Evolutionary conservation across 2,329 filamentous ascomycete genomes (phyloP).

Genomic region (Aspergillaceae sp.): DNA sequence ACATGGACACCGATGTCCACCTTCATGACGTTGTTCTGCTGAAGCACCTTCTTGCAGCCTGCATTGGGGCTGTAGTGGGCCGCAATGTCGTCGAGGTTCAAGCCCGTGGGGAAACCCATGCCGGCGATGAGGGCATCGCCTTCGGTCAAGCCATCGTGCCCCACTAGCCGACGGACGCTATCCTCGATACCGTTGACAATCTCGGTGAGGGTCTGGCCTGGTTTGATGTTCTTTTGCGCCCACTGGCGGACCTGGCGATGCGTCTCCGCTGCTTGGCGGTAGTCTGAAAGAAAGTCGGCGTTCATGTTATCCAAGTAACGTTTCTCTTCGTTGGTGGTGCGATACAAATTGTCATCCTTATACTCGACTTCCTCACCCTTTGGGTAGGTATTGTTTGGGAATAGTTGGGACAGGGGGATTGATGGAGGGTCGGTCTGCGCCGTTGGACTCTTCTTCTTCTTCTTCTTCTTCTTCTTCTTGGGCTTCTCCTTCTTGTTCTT

Average conservation of each 20-base stretch:
- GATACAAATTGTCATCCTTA: conserved; percentile 7
- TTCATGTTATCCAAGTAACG: conserved; percentile 33
- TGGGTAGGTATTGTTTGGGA: no score
- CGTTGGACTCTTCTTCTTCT: no score
- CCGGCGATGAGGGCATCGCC: conserved; percentile 45
- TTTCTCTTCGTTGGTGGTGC: conserved; percentile 41
- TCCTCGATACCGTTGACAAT: conserved; percentile 50
- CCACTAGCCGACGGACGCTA: conserved; percentile 43
- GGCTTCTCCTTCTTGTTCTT: no score
- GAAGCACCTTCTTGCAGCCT: conserved; percentile 58
- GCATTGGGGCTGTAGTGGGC: conserved; percentile 52
- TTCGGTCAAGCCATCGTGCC: conserved; percentile 44
- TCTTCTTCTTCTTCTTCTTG: no score
- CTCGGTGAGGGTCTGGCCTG: conserved; percentile 41
- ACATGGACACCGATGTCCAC: conserved; percentile 72
- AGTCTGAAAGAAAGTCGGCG: conserved; percentile 43
- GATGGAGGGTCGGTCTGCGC: no score
- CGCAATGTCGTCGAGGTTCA: conserved; percentile 46
- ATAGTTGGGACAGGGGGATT: no score
- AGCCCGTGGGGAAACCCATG: conserved; percentile 49
- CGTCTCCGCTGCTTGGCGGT: conserved; percentile 49
- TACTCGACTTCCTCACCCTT: no score
- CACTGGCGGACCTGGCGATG: conserved; percentile 49
- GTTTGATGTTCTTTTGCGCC: conserved; percentile 42
- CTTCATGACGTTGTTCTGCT: conserved; percentile 68